These are phyloP conservation scores for Pinus taeda DNA, from an alignment of 75 land plant genomes.

Conservation along the genomic window DNA sequence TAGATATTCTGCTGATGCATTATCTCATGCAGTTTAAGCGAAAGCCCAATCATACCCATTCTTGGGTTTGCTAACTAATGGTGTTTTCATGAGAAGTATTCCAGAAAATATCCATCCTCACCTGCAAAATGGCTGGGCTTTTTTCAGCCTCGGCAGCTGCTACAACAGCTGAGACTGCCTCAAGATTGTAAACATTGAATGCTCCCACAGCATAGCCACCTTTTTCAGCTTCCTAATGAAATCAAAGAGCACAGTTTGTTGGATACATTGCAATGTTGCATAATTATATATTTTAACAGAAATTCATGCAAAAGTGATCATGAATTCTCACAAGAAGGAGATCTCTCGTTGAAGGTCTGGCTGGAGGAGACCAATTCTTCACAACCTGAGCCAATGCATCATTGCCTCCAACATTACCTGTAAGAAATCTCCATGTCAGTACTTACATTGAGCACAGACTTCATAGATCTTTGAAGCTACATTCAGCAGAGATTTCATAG, in stretches of 20 bases:
- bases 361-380: conserved; percentile 59
- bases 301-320: neutral
- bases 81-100: neutral
- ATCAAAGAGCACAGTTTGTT: neutral
- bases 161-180: conserved; percentile 87
- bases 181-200: conserved; percentile 97
- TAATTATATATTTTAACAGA: neutral
- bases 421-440: neutral
- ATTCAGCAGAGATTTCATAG: neutral
- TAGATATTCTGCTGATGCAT: too few relatives aligned
- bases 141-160: conserved; percentile 89
- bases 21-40: neutral
- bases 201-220: conserved; percentile 96
- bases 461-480: neutral
- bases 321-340: conserved; percentile 58
- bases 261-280: neutral
- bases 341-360: conserved; percentile 63
- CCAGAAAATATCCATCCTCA: conserved; percentile 4
- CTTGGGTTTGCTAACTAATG: neutral
- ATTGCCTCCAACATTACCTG: conserved; percentile 95
- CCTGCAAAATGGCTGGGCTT: conserved; percentile 99
- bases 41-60: neutral
- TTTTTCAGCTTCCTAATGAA: conserved; percentile 69
- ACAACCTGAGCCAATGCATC: conserved; percentile 86
- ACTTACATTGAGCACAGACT: neutral